phyloP scores from a whole-genome alignment of 2,329 filamentous ascomycete species.

The Hymenoscyphus linearis region DNA sequence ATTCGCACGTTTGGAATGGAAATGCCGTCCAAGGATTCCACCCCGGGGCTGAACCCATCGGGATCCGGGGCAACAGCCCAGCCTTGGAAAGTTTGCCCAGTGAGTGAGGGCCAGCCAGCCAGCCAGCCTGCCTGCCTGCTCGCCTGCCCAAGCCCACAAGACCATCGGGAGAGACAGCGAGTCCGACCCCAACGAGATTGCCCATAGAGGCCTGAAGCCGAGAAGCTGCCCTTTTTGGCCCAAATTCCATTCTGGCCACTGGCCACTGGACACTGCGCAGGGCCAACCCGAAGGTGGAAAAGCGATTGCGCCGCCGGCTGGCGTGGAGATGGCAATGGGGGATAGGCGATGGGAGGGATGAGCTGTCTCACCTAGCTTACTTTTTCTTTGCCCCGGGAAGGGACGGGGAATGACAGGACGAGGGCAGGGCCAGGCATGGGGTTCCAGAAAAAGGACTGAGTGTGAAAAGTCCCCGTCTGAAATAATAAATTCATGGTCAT shows the following conservation, averaged over 20 bases:
- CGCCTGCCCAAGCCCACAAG: not conserved
- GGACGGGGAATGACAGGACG: conserved; percentile 7
- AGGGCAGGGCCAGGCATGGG: not conserved
- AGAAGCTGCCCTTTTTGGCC: conserved; percentile 6
- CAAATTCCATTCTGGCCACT: conserved; percentile 17
- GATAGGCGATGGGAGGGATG: conserved; percentile 19
- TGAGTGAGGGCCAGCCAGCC: not conserved
- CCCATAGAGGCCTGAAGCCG: not conserved
- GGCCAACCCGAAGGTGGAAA: conserved; percentile 3
- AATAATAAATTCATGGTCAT: conserved; percentile 13
- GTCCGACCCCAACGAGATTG: not conserved
- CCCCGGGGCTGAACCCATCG: conserved; percentile 1
- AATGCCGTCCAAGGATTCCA: not conserved
- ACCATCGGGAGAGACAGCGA: not conserved
- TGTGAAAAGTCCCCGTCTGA: conserved; percentile 1
- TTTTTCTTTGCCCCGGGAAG: conserved; percentile 4
- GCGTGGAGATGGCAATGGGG: conserved; percentile 13
- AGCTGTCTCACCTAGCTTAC: conserved; percentile 24
- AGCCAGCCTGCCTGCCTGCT: too few species aligned
- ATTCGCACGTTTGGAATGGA: not conserved
- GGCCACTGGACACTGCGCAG: too few species aligned
- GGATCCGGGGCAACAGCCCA: conserved; percentile 12
- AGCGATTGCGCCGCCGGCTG: conserved; percentile 4
- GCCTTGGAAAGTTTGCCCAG: not conserved
- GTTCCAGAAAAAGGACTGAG: conserved; percentile 3